Evolutionary conservation across 2,329 filamentous ascomycete genomes (phyloP).

Genomic region (Rhynchosporium secalis): DNA sequence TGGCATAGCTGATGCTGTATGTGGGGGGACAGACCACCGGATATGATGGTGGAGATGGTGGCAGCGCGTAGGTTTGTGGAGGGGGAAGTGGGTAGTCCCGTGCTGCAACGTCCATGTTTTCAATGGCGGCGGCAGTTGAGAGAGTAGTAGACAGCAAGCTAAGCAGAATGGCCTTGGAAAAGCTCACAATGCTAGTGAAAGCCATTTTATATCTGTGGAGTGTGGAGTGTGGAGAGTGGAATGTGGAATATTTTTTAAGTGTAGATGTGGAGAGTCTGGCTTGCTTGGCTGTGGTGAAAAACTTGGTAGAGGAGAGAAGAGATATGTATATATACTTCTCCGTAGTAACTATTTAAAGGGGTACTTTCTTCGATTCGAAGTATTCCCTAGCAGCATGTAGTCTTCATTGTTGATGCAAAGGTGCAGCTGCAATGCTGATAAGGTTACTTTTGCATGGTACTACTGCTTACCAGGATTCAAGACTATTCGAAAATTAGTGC

Average conservation of each 20-base stretch:
- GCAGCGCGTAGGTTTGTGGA: constrained; percentile 1
- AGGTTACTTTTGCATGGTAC: constrained; percentile 1
- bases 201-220: constrained; percentile 7
- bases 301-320: background rate
- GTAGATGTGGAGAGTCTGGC: background rate
- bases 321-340: constrained; percentile 4
- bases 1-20: constrained; percentile 8
- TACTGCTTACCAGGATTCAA: background rate
- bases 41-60: constrained; percentile 1
- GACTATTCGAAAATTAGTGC: background rate
- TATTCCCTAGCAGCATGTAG: background rate
- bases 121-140: constrained; percentile 1
- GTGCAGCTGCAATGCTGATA: constrained; percentile 3
- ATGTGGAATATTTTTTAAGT: background rate
- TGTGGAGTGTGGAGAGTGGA: background rate
- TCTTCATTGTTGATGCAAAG: background rate
- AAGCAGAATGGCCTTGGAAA: background rate
- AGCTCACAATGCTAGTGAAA: background rate
- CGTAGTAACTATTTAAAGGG: background rate
- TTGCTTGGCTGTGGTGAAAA: constrained; percentile 6
- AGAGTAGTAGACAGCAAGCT: background rate
- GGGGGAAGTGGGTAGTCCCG: constrained; percentile 10
- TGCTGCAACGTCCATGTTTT: constrained; percentile 3
- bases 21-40: background rate
- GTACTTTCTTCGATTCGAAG: background rate